phyloP scores from a whole-genome alignment of 345 rosid genomes.

The Alliaria petiolata region DNA sequence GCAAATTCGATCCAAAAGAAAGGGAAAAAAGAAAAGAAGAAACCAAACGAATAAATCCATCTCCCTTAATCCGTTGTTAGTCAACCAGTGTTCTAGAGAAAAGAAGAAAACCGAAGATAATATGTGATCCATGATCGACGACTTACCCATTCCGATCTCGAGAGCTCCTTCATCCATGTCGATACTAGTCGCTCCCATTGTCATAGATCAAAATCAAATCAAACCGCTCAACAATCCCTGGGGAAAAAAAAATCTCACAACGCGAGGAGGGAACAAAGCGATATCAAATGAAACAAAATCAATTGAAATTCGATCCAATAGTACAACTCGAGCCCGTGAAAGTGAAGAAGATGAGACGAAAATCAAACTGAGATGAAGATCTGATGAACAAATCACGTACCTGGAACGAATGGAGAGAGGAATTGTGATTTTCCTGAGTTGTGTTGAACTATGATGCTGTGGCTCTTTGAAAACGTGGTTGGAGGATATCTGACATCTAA shows the following conservation, averaged over 20 bases:
- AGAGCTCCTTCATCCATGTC: slow-evolving; percentile 71
- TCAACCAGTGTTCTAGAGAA: background rate
- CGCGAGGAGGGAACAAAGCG: slow-evolving; percentile 6
- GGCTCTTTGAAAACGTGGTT: slow-evolving; percentile 30
- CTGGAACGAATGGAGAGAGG: slow-evolving; percentile 10
- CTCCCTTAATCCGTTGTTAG: background rate
- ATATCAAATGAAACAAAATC: slow-evolving; percentile 1
- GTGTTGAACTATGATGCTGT: background rate
- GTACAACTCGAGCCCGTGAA: background rate
- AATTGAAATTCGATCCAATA: background rate
- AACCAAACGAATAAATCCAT: background rate
- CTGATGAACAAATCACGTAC: slow-evolving; percentile 22
- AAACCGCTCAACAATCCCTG: slow-evolving; percentile 13
- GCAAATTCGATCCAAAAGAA: background rate
- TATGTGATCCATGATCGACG: slow-evolving; percentile 6
- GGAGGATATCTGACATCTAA: slow-evolving; percentile 19
- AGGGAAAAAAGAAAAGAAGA: no score
- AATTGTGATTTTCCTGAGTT: background rate
- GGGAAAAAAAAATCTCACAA: background rate
- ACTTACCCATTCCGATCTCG: slow-evolving; percentile 91
- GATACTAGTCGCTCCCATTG: slow-evolving; percentile 42
- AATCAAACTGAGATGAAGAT: slow-evolving; percentile 4
- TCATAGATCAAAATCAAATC: slow-evolving; percentile 30
- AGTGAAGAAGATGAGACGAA: background rate
- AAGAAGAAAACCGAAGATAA: background rate